Percentiles rank a stretch among this genome's conserved stretches.
Conservation (phyloP, 177 flowering plant species). For the Telopea speciosissima region DNA sequence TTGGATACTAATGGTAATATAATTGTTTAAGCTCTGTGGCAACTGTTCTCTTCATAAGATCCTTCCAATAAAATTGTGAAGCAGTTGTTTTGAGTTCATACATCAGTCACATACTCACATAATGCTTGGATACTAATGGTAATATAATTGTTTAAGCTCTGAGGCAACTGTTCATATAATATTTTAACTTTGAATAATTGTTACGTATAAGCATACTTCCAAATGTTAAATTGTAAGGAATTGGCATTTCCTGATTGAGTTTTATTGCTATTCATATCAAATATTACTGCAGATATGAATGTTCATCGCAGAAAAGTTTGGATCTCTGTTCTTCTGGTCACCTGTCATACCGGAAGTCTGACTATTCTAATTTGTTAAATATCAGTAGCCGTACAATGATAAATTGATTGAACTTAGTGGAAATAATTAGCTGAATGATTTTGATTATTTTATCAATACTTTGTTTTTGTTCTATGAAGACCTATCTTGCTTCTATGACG, state of each 20-base stretch:
- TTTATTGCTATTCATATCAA: neutral
- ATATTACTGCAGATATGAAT: neutral
- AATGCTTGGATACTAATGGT: no score
- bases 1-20: no score
- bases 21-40: no score
- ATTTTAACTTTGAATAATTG: neutral
- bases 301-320: neutral
- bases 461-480: conserved; percentile 13
- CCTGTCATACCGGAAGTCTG: neutral
- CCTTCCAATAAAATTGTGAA: no score
- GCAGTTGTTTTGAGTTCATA: no score
- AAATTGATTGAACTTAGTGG: neutral
- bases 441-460: neutral
- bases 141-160: no score
- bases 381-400: neutral
- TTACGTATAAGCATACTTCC: neutral
- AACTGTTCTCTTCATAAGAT: no score
- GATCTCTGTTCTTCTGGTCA: neutral
- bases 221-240: neutral
- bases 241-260: neutral
- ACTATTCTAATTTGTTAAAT: neutral
- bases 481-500: conserved; percentile 52
- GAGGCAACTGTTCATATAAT: no score
- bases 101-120: neutral
- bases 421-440: neutral